Evolutionary conservation across 305 asterid species (phyloP).

Genomic region (Fraxinus greggii): DNA sequence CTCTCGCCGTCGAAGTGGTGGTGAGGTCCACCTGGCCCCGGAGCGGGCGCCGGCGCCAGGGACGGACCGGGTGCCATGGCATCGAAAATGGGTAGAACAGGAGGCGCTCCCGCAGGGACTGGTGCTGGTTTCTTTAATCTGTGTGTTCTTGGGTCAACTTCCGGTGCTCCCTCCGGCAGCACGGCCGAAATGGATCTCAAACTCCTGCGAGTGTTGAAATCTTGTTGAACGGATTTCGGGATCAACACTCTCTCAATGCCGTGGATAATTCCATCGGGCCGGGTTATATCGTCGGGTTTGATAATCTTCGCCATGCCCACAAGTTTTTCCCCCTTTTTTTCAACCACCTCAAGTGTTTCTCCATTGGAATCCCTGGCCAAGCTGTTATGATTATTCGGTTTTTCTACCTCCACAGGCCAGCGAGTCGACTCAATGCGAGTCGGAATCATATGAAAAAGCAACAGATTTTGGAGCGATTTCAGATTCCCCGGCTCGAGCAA

Average conservation of each 20-base stretch:
- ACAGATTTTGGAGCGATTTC: background rate
- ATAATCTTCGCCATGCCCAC: conserved; percentile 4
- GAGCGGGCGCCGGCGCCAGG: conserved; percentile 33
- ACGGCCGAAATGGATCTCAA: conserved; percentile 46
- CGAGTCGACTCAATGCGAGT: conserved; percentile 5
- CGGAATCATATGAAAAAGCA: conserved; percentile 6
- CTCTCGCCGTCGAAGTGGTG: conserved; percentile 53
- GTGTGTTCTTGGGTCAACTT: conserved; percentile 53
- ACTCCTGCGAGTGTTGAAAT: conserved; percentile 43
- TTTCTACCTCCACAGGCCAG: background rate
- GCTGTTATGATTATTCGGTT: background rate
- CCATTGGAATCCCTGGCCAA: conserved; percentile 1
- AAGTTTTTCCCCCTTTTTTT: conserved; percentile 6
- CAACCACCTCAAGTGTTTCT: background rate
- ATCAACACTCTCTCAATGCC: conserved; percentile 18
- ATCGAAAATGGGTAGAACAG: conserved; percentile 36
- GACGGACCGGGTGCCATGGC: conserved; percentile 60
- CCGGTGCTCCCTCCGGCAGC: conserved; percentile 47
- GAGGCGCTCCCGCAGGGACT: conserved; percentile 43
- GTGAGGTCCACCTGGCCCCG: conserved; percentile 41
- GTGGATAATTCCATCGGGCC: conserved; percentile 3
- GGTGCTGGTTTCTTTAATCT: conserved; percentile 35
- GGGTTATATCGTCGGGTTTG: conserved; percentile 4
- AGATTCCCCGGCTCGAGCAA: conserved; percentile 3
- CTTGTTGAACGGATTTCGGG: conserved; percentile 48